Evolutionary conservation across 2,329 filamentous ascomycete species (phyloP), one percentile per base, ranked within the genome.

Genomic region (Davidsoniella australis): DNA sequence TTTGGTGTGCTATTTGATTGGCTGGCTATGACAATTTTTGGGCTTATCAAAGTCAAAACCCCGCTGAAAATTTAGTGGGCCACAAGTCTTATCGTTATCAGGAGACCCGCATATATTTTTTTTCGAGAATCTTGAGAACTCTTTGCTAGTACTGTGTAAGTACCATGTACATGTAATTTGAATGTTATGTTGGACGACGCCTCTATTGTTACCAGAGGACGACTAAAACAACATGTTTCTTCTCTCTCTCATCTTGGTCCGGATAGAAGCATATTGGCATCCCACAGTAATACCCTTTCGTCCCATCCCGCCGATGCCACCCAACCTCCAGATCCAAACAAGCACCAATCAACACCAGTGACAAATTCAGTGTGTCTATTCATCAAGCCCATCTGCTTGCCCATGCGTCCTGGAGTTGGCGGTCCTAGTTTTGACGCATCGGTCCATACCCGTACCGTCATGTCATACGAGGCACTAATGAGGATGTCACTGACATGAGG

Each of bases 271-370:
- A 68, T 65, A 54, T 72, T 79, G 38, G 88, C 84, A 68, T 98
- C 91, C 89, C 89, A 98, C 5, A 98, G 76, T 58, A 93, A 68
- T 9, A 98, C 73, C 57, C 79, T 75, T 67, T 95, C 87, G 59
- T 98, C 91, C 91, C 91, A 98, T 1, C 86, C 88, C 2, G 83
- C 85, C 54, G 85, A 93, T 2, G 91, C 88, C 56, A 88, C 88
- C 91, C 91, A 98, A 4, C 91, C 91, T 55, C 94, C 88, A 20
- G 78, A 82, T 4, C 91, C 91, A 63, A 98, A 98, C 41, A 98
- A 65, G 65, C 91, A 98, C 91, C 93, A 98, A 63, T 98, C 91
- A 0, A 96, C 84, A 6, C 91, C 91, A 3, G 87, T 94, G 8
- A 83, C 87, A 59, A 98, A 98, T 66, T 98, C 91, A 0, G 89